Evolutionary conservation across 2,329 filamentous ascomycete genomes (phyloP).

Genomic region (Pestalotiopsis sp.): DNA sequence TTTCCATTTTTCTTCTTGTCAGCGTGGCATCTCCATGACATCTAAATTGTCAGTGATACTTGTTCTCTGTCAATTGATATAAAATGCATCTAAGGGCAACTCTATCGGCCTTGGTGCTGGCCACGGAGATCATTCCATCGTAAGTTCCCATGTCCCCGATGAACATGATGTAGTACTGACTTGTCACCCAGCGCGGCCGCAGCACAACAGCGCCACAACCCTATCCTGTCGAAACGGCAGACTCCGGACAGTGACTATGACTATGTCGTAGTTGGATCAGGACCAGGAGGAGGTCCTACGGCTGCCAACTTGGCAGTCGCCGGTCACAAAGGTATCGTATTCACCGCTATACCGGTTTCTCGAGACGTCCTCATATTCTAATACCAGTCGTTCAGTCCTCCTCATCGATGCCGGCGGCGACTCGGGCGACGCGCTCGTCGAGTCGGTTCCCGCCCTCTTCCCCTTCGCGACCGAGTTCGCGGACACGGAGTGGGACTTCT

Average conservation of each 20-base stretch:
- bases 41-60: background rate
- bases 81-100: background rate
- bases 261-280: constrained; percentile 52
- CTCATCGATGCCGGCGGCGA: constrained; percentile 60
- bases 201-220: constrained; percentile 9
- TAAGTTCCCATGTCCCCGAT: background rate
- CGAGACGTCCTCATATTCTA: background rate
- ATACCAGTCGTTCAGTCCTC: constrained; percentile 35
- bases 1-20: background rate
- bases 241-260: constrained; percentile 36
- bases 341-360: background rate
- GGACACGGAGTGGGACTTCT: constrained; percentile 54
- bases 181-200: background rate
- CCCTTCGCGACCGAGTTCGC: constrained; percentile 40
- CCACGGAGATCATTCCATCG: background rate
- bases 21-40: background rate
- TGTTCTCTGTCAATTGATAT: background rate
- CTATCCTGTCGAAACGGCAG: constrained; percentile 9
- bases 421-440: constrained; percentile 40
- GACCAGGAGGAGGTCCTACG: constrained; percentile 53
- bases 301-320: constrained; percentile 54
- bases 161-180: background rate
- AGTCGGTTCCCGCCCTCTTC: constrained; percentile 51
- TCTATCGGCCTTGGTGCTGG: background rate
- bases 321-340: constrained; percentile 41